Conservation (phyloP, 148 eudicot genomes). For the Dianthus caryophyllus region DNA sequence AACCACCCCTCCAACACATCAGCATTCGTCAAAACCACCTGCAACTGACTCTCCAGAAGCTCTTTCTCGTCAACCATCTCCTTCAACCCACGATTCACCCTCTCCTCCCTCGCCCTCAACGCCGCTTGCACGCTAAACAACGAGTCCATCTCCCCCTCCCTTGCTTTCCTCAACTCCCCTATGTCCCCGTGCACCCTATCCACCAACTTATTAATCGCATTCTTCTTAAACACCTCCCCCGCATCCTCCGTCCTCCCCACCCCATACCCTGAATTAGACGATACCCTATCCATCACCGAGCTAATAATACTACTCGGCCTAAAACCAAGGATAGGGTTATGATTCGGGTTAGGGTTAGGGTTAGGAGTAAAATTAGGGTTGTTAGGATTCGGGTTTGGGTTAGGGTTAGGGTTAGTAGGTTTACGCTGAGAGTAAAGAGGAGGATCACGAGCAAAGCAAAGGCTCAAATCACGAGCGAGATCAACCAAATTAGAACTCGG, state of each 20-base stretch:
- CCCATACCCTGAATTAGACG: constrained; percentile 50
- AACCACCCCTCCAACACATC: constrained; percentile 84
- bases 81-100: constrained; percentile 50
- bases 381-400: too few species aligned
- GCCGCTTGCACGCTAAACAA: constrained; percentile 56
- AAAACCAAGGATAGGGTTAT: too few species aligned
- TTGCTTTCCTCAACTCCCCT: constrained; percentile 56
- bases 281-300: constrained; percentile 14
- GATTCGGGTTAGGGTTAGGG: too few species aligned
- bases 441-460: constrained; percentile 58
- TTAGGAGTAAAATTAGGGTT: too few species aligned
- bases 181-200: constrained; percentile 62
- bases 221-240: constrained; percentile 61
- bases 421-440: constrained; percentile 74
- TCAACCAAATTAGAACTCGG: constrained; percentile 77
- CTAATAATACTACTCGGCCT: neutral
- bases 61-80: constrained; percentile 87
- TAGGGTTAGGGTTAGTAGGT: constrained; percentile 29
- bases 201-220: constrained; percentile 68
- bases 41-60: constrained; percentile 73
- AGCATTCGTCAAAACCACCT: constrained; percentile 69
- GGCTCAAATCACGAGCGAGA: constrained; percentile 48
- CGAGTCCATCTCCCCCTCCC: constrained; percentile 84
- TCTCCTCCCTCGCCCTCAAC: constrained; percentile 56
- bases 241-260: constrained; percentile 58